Evolutionary conservation across 306 rosid species (phyloP), one percentile per base, ranked within the genome.

Genomic region (Purshia tridentata): DNA sequence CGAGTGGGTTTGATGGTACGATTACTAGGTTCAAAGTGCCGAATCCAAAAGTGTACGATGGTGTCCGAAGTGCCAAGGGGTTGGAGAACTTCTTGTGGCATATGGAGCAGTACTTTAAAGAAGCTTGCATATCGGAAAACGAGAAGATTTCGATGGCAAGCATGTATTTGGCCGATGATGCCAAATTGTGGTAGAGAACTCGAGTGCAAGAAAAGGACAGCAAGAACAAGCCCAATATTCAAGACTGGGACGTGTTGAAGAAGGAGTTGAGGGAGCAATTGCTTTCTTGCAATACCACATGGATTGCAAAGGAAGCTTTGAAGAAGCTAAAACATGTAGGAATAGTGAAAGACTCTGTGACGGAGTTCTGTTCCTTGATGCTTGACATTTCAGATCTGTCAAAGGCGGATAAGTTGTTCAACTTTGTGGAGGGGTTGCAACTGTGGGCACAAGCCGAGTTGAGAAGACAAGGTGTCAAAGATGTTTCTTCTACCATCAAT

Each of bases 81-180:
- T 10, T 35, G 0, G 29, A 70, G 37, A 70, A 53, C 39, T 70
- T 70, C 64, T 23, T 70, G 1, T 53, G 50, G 50, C 65, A 70
- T 23, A 70, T 70, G 64, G 74, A 70, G 35, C 64, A 70, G 35
- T 70, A 70, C 39, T 70, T 70, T 37, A 29, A 52, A 14, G 74
- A 12, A 41, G 44, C 45, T 50, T 4, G 40, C 2, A 22, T 67
- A 3, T 9, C 44, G 1, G 58, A 67, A 2, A 6, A 14, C 0
- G 56, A 67, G 5, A 48, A 48, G 12, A 46, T 67, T 0, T 0
- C 16, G 1, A 11, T 49, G 9, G 49, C 39, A 3, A 67, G 39
- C 45, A 67, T 67, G 72, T 67, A 48, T 9, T 4, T 42, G 1
- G 8, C 18, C 0, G 0, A 41, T 23, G 73, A 69, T n/a, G 29